Conservation (phyloP, 306 rosid species). For the Trifolium subterraneum region DNA sequence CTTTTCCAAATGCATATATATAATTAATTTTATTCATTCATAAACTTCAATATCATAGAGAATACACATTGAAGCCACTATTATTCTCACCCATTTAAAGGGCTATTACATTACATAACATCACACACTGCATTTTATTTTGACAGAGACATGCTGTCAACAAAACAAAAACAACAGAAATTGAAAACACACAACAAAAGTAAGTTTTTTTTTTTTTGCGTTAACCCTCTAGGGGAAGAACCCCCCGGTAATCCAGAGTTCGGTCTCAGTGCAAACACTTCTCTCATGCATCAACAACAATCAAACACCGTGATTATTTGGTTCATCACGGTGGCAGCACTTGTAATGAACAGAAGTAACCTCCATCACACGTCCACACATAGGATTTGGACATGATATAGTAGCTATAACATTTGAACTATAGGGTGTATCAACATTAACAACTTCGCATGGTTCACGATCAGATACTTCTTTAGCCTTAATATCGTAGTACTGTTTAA, state of each 20-base stretch:
- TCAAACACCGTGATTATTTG: background rate
- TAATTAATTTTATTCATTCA: constrained; percentile 17
- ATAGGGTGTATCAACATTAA: constrained; percentile 37
- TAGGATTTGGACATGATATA: constrained; percentile 49
- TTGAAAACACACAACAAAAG: background rate
- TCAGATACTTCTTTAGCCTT: constrained; percentile 43
- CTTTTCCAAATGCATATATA: background rate
- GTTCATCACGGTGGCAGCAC: constrained; percentile 47
- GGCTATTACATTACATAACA: background rate
- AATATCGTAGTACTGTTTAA: constrained; percentile 32
- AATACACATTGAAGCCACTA: constrained; percentile 11
- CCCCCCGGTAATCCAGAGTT: too few relatives aligned
- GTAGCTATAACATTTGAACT: constrained; percentile 45
- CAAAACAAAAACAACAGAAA: constrained; percentile 13
- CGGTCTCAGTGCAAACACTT: background rate
- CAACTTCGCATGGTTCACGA: constrained; percentile 27
- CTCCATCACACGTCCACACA: constrained; percentile 52
- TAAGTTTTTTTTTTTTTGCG: background rate
- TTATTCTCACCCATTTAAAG: constrained; percentile 31
- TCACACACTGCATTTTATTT: constrained; percentile 34
- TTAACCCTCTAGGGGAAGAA: too few relatives aligned
- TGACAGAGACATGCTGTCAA: constrained; percentile 15
- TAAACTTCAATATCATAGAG: constrained; percentile 1
- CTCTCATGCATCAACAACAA: background rate
- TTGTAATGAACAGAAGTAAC: constrained; percentile 49